phyloP scores from a whole-genome alignment of 495 filamentous ascomycete species.

The Penicillium cosmopolitanum region DNA sequence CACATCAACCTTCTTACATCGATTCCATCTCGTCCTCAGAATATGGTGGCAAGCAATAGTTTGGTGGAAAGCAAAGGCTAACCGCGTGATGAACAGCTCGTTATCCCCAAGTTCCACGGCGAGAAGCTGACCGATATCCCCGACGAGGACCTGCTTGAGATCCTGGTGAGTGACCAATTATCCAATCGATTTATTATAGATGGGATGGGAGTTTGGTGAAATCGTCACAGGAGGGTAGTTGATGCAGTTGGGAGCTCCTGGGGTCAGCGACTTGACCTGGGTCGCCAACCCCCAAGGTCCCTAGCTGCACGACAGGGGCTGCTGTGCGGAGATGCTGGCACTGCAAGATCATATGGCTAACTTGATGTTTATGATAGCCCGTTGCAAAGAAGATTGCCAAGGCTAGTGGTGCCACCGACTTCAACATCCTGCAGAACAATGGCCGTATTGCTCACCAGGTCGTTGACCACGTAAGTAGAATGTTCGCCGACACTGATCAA shows the following conservation, averaged over 20 bases:
- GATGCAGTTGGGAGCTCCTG: not conserved
- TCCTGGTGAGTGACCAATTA: constrained; percentile 64
- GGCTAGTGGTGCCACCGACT: constrained; percentile 77
- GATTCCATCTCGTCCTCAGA: too few species aligned
- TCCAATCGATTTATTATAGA: not conserved
- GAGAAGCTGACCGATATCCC: constrained; percentile 91
- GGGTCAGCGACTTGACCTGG: not conserved
- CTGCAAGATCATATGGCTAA: constrained; percentile 13
- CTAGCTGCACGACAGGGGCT: not conserved
- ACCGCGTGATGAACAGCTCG: constrained; percentile 61
- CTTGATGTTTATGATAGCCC: constrained; percentile 52
- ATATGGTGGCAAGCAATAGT: too few species aligned
- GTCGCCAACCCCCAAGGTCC: constrained; percentile 28
- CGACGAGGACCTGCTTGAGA: constrained; percentile 81
- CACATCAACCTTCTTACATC: not conserved
- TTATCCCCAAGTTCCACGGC: constrained; percentile 96
- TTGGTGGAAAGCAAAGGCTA: constrained; percentile 8
- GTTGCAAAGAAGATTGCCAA: constrained; percentile 83
- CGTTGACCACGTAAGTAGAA: constrained; percentile 81
- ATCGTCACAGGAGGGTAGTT: not conserved
- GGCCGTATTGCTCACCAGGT: constrained; percentile 90
- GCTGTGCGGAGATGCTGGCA: not conserved
- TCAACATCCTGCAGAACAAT: constrained; percentile 98
- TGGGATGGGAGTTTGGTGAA: not conserved
- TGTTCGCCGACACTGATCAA: not conserved